Evolutionary conservation across 2,329 filamentous ascomycete genomes (phyloP).

Genomic region (Chaetomium strumarium): DNA sequence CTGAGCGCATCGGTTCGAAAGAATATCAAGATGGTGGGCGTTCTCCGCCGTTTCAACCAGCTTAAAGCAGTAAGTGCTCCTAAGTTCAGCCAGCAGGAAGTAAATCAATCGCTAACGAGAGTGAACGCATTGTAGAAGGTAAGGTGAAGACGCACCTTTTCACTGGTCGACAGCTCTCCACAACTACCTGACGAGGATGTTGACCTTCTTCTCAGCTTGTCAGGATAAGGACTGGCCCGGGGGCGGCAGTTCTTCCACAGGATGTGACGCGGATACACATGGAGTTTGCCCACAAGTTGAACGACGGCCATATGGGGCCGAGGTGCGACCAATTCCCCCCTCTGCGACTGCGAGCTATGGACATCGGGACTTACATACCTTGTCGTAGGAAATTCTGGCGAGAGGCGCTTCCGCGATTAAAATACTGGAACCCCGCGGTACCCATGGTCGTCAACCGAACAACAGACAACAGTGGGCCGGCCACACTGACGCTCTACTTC

Average conservation of each 20-base stretch:
- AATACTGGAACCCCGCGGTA: slow-evolving; percentile 87
- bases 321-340: slow-evolving; percentile 46
- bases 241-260: slow-evolving; percentile 72
- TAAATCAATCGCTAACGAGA: slow-evolving; percentile 6
- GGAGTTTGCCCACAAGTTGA: slow-evolving; percentile 58
- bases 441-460: slow-evolving; percentile 77
- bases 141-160: not conserved
- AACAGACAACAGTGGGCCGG: slow-evolving; percentile 46
- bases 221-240: slow-evolving; percentile 70
- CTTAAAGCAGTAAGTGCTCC: slow-evolving; percentile 59
- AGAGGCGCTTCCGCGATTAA: slow-evolving; percentile 73
- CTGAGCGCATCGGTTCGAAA: slow-evolving; percentile 7
- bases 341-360: not conserved
- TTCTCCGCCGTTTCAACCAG: slow-evolving; percentile 66
- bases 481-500: slow-evolving; percentile 62
- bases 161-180: not conserved
- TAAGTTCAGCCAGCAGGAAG: not conserved
- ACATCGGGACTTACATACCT: slow-evolving; percentile 13
- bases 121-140: slow-evolving; percentile 17
- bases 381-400: slow-evolving; percentile 78
- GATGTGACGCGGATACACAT: slow-evolving; percentile 71
- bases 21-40: slow-evolving; percentile 31
- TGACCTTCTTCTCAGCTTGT: slow-evolving; percentile 52
- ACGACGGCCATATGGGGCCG: slow-evolving; percentile 65
- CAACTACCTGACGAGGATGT: not conserved